A percentile compares a stretch with the other conserved stretches of the same genome.
phyloP scores from a whole-genome alignment of 192 early-diverging fungal species.

The Chytriomyces sp. region DNA sequence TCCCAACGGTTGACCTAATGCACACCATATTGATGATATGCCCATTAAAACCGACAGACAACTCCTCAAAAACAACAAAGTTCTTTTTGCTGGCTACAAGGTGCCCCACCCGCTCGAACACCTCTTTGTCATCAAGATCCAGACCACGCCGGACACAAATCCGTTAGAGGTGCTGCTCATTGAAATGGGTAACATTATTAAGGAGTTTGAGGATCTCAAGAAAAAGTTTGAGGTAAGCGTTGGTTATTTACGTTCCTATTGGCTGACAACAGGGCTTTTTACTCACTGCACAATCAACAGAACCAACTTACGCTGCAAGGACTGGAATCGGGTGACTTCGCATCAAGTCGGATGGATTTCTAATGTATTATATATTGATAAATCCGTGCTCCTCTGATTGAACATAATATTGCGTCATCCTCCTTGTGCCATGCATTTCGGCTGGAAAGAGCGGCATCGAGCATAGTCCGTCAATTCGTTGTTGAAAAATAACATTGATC shows the following conservation, averaged over 20 bases:
- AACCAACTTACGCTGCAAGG: slow-evolving; percentile 52
- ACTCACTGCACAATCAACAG: slow-evolving; percentile 6
- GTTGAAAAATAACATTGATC: too few species aligned
- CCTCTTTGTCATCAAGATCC: slow-evolving; percentile 86
- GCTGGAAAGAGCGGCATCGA: too few species aligned
- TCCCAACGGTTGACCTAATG: too few species aligned
- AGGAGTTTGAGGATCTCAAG: slow-evolving; percentile 74
- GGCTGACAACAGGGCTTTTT: not conserved
- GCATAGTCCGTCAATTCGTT: too few species aligned
- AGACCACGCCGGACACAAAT: slow-evolving; percentile 84
- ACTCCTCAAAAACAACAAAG: slow-evolving; percentile 87
- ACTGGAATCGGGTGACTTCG: slow-evolving; percentile 31
- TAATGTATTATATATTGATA: too few species aligned
- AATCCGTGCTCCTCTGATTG: too few species aligned
- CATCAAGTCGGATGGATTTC: slow-evolving; percentile 14
- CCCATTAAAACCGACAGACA: too few species aligned
- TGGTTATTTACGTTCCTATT: not conserved
- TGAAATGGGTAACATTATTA: slow-evolving; percentile 78
- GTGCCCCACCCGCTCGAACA: slow-evolving; percentile 96
- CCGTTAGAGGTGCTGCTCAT: slow-evolving; percentile 79
- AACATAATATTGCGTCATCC: too few species aligned
- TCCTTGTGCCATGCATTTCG: too few species aligned
- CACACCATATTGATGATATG: too few species aligned
- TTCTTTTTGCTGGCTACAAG: slow-evolving; percentile 96
- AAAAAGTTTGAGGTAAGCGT: slow-evolving; percentile 75